Evolutionary conservation across 805 yeast species (phyloP), one percentile per base, ranked within the genome.

Genomic region (Candida orba): DNA sequence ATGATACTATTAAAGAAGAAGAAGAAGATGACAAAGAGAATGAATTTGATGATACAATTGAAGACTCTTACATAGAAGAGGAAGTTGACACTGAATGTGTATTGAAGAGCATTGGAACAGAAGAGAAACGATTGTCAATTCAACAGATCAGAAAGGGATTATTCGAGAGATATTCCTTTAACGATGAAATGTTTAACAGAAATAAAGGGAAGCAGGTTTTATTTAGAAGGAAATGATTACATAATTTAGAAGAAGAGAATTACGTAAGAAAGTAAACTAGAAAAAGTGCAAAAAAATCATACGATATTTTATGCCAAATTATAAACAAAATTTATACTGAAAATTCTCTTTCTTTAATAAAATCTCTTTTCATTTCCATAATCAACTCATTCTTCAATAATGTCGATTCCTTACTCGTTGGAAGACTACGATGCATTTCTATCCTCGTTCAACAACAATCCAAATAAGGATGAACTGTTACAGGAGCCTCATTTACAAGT

Each of bases 341-440:
- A 7, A 20, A 34, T 20, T 22, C 13, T 27, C 29, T 27, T 13
- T 34, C 20, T 14, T 12, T n/a, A n/a, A n/a, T n/a, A n/a, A n/a
- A n/a, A 13, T 14, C 6, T 14, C 9, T 34, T 34, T 34, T 4
- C n/a, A 3, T 14, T 13, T 20, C 8, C 24, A 12, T 20, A 20
- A 20, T 4, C 9, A 22, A 34, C n/a, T 15, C 15, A 34, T 2
- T 3, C 24, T 10, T 8, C 15, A 20, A 34, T 34, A 15, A 20
- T 12, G 25, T 13, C 15, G 10, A 60, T 57, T 61, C 31, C 62
- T 1, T 53, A 58, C 47, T 49, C 60, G 1, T 58, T 60, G 41
- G 63, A 60, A 25, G 63, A 60, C 46, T 59, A 60, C 46, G 65
- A 59, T 37, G 55, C 59, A 33, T 57, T 60, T 35, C 46, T 60